phyloP scores from a whole-genome alignment of 192 early-diverging fungal genomes.

The Backusella westeae region DNA sequence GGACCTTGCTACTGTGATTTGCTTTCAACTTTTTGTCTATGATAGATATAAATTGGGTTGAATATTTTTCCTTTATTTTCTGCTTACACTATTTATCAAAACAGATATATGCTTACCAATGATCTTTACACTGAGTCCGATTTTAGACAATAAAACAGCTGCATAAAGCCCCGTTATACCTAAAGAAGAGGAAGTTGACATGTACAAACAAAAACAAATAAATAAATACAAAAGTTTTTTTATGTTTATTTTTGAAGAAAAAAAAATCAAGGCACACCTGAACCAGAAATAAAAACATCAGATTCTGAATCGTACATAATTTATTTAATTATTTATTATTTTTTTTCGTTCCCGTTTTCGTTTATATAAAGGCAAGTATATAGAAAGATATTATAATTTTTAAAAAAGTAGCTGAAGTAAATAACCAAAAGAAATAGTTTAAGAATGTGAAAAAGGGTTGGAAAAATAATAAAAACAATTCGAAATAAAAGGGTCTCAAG shows the following conservation, averaged over 20 bases:
- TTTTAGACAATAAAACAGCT: constrained; percentile 12
- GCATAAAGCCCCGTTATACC: constrained; percentile 17
- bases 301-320: constrained; percentile 3
- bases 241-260: background rate
- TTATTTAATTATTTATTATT: background rate
- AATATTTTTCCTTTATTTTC: background rate
- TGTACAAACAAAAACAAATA: background rate
- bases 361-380: background rate
- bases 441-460: background rate
- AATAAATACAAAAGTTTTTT: constrained; percentile 2
- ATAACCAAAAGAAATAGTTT: background rate
- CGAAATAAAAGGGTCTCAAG: background rate
- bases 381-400: background rate
- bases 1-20: constrained; percentile 8
- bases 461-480: background rate
- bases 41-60: background rate
- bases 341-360: background rate
- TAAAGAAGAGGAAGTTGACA: background rate
- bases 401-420: background rate
- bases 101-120: constrained; percentile 12
- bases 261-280: constrained; percentile 7
- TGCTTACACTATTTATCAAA: background rate
- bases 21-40: background rate
- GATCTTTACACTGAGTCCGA: constrained; percentile 16
- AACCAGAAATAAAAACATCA: constrained; percentile 19